phyloP scores from a whole-genome alignment of 306 rosid genomes.

The Oemleria cerasiformis region DNA sequence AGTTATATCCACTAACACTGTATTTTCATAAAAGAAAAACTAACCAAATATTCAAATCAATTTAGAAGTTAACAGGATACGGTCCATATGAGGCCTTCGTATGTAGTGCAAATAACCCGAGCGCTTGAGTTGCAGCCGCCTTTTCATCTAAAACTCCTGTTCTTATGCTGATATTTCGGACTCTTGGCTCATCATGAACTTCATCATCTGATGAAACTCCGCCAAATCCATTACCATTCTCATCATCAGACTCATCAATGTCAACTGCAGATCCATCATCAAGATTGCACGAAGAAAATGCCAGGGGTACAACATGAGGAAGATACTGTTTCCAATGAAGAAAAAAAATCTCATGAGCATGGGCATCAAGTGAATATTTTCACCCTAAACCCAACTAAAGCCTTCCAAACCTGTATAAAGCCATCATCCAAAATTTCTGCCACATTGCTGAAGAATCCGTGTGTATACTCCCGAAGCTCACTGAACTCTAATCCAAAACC shows the following conservation, averaged over 20 bases:
- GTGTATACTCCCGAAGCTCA: constrained; percentile 96
- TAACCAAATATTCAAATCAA: background rate
- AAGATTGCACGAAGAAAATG: constrained; percentile 92
- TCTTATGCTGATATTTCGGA: constrained; percentile 86
- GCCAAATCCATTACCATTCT: constrained; percentile 79
- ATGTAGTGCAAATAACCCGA: constrained; percentile 91
- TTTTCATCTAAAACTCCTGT: constrained; percentile 99
- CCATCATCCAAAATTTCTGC: constrained; percentile 88
- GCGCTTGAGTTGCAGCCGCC: constrained; percentile 99
- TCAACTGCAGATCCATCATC: constrained; percentile 98
- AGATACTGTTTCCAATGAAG: constrained; percentile 71
- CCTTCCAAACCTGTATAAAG: constrained; percentile 67
- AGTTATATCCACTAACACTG: constrained; percentile 8
- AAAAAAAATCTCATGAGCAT: constrained; percentile 25
- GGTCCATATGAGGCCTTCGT: constrained; percentile 76
- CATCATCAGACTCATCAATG: constrained; percentile 82
- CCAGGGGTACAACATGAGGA: constrained; percentile 90
- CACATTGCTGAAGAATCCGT: constrained; percentile 95
- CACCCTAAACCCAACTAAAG: constrained; percentile 18
- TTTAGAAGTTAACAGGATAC: constrained; percentile 55
- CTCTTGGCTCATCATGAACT: constrained; percentile 96
- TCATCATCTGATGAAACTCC: constrained; percentile 99
- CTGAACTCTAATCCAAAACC: constrained; percentile 91
- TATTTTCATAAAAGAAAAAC: background rate
- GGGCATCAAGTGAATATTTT: constrained; percentile 21